Evolutionary conservation across 352 stramenopile species (phyloP), one percentile per base, ranked within the genome.

Genomic region (Globisporangium takayamanum): DNA sequence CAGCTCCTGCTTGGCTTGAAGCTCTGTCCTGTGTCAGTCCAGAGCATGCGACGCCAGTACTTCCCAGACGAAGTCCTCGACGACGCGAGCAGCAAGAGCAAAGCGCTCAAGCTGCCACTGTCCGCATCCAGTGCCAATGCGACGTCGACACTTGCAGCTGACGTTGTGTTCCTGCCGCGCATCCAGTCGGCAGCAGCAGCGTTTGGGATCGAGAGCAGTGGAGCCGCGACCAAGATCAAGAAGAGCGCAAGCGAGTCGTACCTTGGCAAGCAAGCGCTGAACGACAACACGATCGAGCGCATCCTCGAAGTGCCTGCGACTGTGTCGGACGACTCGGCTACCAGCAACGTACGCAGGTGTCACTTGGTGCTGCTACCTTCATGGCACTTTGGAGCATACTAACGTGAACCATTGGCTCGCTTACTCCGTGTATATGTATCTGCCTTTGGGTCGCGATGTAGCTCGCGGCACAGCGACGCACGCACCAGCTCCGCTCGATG

Each of bases 11-110:
- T 92, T 5, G 82, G 82, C 0, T 68, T 92, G 14, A 84, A 87
- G 42, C 68, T 92, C 51, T 86, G 66, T 7, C 68, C 79, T 0
- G 71, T 84, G 14, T 86, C 79, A 0, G 75, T 92, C n/a, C 82
- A 87, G 39, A 74, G 64, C 51, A 89, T 82, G 75, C 70, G 82
- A 12, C 56, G 73, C 3, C 74, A 92, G 49, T 81, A 76, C 39
- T 92, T 92, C 46, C 82, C 82, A 2, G 82, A 92, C n/a, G 82
- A 92, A 50, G 62, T 88, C 20, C 60, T 89, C 18, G 82, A 92
- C 42, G 80, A 90, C 44, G 42, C 64, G 2, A 65, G 52, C 2
- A 49, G 50, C 15, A 87, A 80, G 56, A 50, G 61, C 42, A 82
- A 84, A 37, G 22, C 45, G n/a, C 26, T 62, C 58, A 58, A 55